Percentiles rank a stretch among this genome's conserved stretches.
Conservation (phyloP, 1,284 basidiomycete genomes). For the Irpex sp. region DNA sequence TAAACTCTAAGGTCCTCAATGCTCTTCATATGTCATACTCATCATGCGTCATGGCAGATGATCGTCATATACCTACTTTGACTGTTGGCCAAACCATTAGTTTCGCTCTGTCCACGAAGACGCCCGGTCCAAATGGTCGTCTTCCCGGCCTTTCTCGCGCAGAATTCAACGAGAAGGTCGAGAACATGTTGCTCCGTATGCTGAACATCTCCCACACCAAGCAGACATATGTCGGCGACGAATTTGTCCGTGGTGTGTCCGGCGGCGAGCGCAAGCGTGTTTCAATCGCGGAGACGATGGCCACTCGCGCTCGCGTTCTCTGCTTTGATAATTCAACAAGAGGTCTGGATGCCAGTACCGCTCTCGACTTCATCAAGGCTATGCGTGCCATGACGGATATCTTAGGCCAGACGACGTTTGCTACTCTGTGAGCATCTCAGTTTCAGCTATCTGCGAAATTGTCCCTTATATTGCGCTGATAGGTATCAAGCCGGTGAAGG, state of each 20-base stretch:
- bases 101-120: conserved; percentile 67
- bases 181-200: conserved; percentile 67
- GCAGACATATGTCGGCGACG: conserved; percentile 81
- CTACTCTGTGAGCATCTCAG: conserved; percentile 43
- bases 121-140: conserved; percentile 71
- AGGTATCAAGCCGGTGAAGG: conserved; percentile 77
- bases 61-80: conserved; percentile 75
- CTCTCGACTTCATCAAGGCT: conserved; percentile 73
- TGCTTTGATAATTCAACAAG: conserved; percentile 84
- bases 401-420: conserved; percentile 72
- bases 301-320: conserved; percentile 71
- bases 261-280: conserved; percentile 88
- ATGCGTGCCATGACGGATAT: conserved; percentile 79
- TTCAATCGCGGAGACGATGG: conserved; percentile 85
- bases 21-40: too few relatives aligned
- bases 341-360: conserved; percentile 85
- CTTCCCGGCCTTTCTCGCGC: conserved; percentile 59
- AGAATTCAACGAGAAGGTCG: conserved; percentile 54
- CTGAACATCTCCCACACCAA: conserved; percentile 77
- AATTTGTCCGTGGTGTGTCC: conserved; percentile 81
- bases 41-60: conserved; percentile 40
- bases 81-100: conserved; percentile 71
- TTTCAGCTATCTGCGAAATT: too few relatives aligned
- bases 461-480: too few relatives aligned
- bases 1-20: conserved; percentile 15